Evolutionary conservation across 768 basidiomycete species (phyloP).

Genomic region (Leucocoprinus sp.): DNA sequence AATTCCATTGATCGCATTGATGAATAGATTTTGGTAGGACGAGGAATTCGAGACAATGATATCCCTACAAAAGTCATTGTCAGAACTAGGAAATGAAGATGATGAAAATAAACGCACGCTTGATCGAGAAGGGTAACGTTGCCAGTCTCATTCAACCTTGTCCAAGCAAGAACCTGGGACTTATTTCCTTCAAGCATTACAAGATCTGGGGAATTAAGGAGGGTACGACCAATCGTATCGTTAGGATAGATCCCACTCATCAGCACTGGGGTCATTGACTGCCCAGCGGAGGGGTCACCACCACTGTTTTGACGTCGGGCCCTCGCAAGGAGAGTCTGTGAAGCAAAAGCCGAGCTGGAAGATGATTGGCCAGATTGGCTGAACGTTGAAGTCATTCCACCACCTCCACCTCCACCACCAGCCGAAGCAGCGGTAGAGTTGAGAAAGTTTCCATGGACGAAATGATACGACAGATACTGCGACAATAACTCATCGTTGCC

Average conservation of each 20-base stretch:
- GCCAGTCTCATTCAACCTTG: conserved; percentile 13
- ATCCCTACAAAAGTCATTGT: conserved; percentile 15
- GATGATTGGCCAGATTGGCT: conserved; percentile 2
- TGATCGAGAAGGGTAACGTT: conserved; percentile 42
- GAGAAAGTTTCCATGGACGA: conserved; percentile 43
- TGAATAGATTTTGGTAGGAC: conserved; percentile 29
- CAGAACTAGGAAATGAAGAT: too few relatives aligned
- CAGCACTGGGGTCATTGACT: conserved; percentile 17
- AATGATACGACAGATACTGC: conserved; percentile 48
- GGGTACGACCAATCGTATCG: conserved; percentile 55
- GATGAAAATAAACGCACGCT: conserved; percentile 23
- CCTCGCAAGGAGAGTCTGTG: conserved; percentile 7
- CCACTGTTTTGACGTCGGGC: conserved; percentile 12
- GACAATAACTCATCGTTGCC: conserved; percentile 25
- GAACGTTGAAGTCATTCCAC: conserved; percentile 9
- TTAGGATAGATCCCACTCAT: conserved; percentile 40
- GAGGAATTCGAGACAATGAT: conserved; percentile 29
- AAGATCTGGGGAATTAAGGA: conserved; percentile 40
- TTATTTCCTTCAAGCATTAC: conserved; percentile 51
- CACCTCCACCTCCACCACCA: conserved; percentile 13
- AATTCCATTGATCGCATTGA: conserved; percentile 43
- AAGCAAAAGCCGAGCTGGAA: neutral
- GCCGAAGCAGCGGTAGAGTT: conserved; percentile 16
- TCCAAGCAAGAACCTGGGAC: conserved; percentile 43
- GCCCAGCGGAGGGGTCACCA: conserved; percentile 2